Base-by-base conservation (phyloP, 306 rosid species). In the Acacia crassicarpa region DNA sequence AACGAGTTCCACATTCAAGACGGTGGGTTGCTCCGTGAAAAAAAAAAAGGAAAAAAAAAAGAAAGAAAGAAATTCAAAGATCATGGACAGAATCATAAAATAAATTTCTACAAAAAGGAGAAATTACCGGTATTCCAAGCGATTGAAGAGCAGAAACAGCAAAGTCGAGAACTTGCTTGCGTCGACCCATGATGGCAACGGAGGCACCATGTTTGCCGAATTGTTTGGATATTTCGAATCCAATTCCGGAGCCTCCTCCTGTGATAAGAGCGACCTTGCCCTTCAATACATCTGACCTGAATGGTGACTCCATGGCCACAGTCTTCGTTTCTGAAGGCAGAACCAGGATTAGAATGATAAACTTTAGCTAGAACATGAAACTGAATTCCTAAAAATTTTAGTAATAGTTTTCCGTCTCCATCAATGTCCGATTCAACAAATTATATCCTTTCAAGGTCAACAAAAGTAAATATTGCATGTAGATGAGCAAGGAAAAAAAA, bases 201-300 rank as follows among this genome's bases (percentile, higher is more conserved):
- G 94, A 87, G 1, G 98, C 98, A n/a, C 99, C 99, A 83, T 95
- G 99, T 63, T 85, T 89, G 41, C 99, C 99, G 12, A 93, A 84
- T 66, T 93, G 93, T 0, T 90, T 78, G 13, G 96, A 89, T 5
- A 95, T 89, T 84, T 92, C 98, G 62, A 87, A 87, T 16, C 99
- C 99, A 40, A 95, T 95, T 68, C 99, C 99, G 0, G 99, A 95
- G 4, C 97, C 99, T 65, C 99, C 99, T 3, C 99, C 99, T 0
- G 99, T 95, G 6, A 95, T 87, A 16, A 93, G 81, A 46, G 97
- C 95, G 49, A 95, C 99, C 83, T 90, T 93, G 9, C 98, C 99
- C 43, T 87, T 91, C 83, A 91, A 30, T 16, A 86, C 82, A 9
- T 90, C 88, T 5, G 83, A 59, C 65, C 84, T 90, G 81, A 95